Evolutionary conservation across 495 filamentous ascomycete species (phyloP), one percentile per base, ranked within the genome.

Genomic region (Podospora pseudopauciseta): DNA sequence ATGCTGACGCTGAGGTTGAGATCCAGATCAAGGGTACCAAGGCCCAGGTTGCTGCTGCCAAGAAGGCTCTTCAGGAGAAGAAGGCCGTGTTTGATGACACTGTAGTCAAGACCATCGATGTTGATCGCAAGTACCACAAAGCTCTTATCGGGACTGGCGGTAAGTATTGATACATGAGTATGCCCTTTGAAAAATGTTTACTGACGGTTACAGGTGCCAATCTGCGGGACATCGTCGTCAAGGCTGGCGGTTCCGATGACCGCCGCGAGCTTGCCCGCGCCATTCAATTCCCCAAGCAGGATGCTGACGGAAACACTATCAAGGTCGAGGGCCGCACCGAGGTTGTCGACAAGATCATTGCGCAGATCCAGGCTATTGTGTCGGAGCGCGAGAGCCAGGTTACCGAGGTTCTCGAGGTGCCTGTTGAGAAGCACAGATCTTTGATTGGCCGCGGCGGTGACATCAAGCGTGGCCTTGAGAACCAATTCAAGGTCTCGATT

Each of bases 381-480:
- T 80, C 85, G 20, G 87, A 97, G 77, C 90, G 91, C 28, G 88
- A 91, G 72, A 92, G 86, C 72, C 91, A 96, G 75, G 86, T 90
- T 30, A 88, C 86, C 4, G 89, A 89, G 67, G 83, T 79, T n/a
- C 67, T 97, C 56, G 92, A 96, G 4, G 89, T 98, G 23, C 88
- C 92, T 26, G 86, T 88, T 4, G 89, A 94, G 65, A 97, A 96
- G 82, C 96, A 98, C 76, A 86, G 93, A 39, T 83, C 92, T 11
- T 85, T 99, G 16, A 97, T 99, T 72, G 95, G 95, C 59, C 91
- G 92, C 54, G 93, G 93, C 67, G 95, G 95, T 64, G 92, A 95
- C 64, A 89, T 88, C 49, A 88, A 93, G 69, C 89, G 91, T 63
- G 84, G 86, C 57, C 86, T 99, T n/a, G 95, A 98, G 80, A 86